Conservation (phyloP, 1,139 yeast genomes). For the Yamadazyma diddensiae region DNA sequence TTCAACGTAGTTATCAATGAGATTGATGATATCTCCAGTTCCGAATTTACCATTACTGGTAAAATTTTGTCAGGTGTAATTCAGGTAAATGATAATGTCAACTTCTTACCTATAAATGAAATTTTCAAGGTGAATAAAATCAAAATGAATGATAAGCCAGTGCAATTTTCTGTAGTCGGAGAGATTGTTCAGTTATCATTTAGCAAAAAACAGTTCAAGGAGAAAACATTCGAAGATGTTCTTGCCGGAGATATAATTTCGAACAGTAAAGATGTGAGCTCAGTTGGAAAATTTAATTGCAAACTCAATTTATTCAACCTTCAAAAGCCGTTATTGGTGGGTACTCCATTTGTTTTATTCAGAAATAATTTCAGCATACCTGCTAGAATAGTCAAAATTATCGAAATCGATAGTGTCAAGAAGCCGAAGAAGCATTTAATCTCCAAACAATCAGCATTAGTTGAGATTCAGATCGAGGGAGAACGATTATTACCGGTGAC, state of each 20-base stretch:
- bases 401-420: conserved; percentile 37
- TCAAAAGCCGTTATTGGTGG: conserved; percentile 72
- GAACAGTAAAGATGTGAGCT: conserved; percentile 38
- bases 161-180: conserved; percentile 58
- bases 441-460: conserved; percentile 69
- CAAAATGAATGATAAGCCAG: conserved; percentile 23
- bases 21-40: conserved; percentile 28
- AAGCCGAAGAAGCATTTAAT: conserved; percentile 56
- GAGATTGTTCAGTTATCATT: conserved; percentile 65
- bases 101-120: conserved; percentile 53
- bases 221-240: conserved; percentile 50
- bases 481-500: conserved; percentile 61
- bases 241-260: conserved; percentile 69
- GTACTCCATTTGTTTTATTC: conserved; percentile 79
- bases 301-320: conserved; percentile 67
- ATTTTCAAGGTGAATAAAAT: conserved; percentile 32
- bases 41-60: conserved; percentile 56
- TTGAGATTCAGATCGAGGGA: conserved; percentile 61
- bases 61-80: conserved; percentile 72
- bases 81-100: conserved; percentile 72
- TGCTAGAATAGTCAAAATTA: conserved; percentile 61
- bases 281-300: conserved; percentile 52
- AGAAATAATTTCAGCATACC: conserved; percentile 79
- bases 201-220: conserved; percentile 38
- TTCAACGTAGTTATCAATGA: conserved; percentile 55